Evolutionary conservation across 352 stramenopile species (phyloP).

Genomic region (Phytophthora ohioensis): DNA sequence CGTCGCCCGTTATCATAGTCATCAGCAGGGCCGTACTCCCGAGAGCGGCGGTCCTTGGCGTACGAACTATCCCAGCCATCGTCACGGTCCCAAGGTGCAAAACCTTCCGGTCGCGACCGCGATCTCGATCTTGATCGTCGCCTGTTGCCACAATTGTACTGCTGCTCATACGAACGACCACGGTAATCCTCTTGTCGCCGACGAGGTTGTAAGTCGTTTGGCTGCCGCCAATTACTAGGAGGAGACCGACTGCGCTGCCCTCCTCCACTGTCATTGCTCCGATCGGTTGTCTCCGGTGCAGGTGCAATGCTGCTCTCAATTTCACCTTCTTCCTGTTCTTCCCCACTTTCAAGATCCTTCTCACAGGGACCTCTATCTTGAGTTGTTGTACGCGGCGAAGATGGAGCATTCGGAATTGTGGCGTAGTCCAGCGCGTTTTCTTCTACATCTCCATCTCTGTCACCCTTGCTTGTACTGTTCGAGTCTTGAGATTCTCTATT

Average conservation of each 20-base stretch:
- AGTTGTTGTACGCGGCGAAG: not conserved
- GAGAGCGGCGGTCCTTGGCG: conserved; percentile 10
- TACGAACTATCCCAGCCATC: conserved; percentile 16
- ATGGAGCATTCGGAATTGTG: not conserved
- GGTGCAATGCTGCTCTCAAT: conserved; percentile 12
- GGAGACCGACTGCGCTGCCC: conserved; percentile 3
- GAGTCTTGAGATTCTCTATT: not conserved
- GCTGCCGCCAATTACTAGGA: conserved; percentile 13
- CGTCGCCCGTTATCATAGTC: conserved; percentile 13
- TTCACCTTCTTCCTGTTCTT: conserved; percentile 36
- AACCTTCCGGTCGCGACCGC: conserved; percentile 4
- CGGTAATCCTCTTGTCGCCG: conserved; percentile 13
- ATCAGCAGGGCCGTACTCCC: conserved; percentile 8
- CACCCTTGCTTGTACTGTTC: not conserved
- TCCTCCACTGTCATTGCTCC: not conserved
- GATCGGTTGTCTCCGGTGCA: not conserved
- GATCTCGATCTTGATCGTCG: conserved; percentile 31
- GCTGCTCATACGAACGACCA: conserved; percentile 4
- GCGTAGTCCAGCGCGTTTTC: not conserved
- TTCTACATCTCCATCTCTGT: not conserved
- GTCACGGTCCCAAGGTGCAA: conserved; percentile 2
- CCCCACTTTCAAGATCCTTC: conserved; percentile 11
- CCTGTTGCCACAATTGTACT: conserved; percentile 5
- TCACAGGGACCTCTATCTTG: not conserved
- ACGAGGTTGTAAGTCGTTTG: conserved; percentile 1